A percentile compares a stretch with the other conserved stretches of the same genome.
Evolutionary conservation across 495 filamentous ascomycete genomes (phyloP).

Genomic region (Staphylotrichum longicolle): DNA sequence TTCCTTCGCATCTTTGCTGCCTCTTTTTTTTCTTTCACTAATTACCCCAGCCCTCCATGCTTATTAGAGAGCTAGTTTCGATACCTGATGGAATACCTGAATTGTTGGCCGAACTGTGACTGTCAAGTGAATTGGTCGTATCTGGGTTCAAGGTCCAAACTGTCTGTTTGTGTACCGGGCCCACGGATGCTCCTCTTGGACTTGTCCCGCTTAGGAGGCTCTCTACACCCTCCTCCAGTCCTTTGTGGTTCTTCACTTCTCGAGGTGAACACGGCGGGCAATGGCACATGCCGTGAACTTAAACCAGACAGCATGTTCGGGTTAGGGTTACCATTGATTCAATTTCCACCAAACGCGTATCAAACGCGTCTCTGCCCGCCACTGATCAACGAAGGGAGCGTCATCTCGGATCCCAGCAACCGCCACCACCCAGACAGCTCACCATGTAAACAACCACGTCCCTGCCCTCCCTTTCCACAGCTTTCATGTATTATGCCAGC

Average conservation of each 20-base stretch:
- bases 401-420: background rate
- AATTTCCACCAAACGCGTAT: too few species aligned
- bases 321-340: too few species aligned
- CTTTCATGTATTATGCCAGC: background rate
- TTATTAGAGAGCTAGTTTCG: slow-evolving; percentile 48
- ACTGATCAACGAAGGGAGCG: background rate
- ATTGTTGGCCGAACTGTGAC: background rate
- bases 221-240: too few species aligned
- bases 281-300: too few species aligned
- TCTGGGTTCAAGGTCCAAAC: too few species aligned
- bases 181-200: too few species aligned
- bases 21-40: slow-evolving; percentile 33
- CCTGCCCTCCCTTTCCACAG: too few species aligned
- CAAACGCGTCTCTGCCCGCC: background rate
- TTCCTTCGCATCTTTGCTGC: slow-evolving; percentile 31
- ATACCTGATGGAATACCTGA: slow-evolving; percentile 36
- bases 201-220: too few species aligned
- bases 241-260: too few species aligned
- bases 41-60: slow-evolving; percentile 40
- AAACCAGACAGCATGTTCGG: too few species aligned
- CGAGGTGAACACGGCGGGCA: too few species aligned
- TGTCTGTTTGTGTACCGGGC: background rate
- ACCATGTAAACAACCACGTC: background rate
- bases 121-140: too few species aligned
- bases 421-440: background rate